Evolutionary conservation across 805 yeast genomes (phyloP), one percentile per base, ranked within the genome.

Genomic region (Yamadazyma kitorensis): DNA sequence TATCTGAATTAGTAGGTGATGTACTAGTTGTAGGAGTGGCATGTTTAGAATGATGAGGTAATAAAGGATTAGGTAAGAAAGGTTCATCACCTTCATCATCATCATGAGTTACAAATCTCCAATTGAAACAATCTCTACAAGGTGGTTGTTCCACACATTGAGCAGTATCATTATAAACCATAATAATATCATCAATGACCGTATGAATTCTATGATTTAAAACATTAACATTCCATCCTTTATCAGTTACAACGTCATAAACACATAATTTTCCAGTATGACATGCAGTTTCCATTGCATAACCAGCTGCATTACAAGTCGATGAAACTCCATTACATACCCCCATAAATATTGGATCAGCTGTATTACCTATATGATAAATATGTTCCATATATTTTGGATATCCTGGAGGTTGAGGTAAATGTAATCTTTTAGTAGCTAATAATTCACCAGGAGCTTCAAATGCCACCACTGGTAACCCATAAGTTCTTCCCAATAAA

Each of bases 361-460:
- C 98, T 2, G 93, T 93, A 55, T 93, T 91, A 3, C 98, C 98
- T 53, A 93, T 65, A 55, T 93, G 97, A 94, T 95, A 93, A 7
- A 93, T 75, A 44, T 86, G 82, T 49, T 89, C 97, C 60, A 77
- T 64, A 48, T 80, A 75, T 6, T 66, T 60, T 0, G 96, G 89
- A 10, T 86, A 55, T 1, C 96, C 96, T 1, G 98, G 98, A 2
- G 98, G 95, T 63, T 76, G 73, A 0, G 98, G 98, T 31, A 93
- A 69, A 60, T 89, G 97, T 29, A 93, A 67, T 46, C 98, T 72
- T 47, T 72, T 72, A 0, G 93, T 76, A 2, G 98, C 93, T 37
- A 93, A 62, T 52, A 76, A 60, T 47, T 93, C 98, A 3, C 96
- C 96, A 0, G 97, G 97, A 0, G 97, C 86, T 59, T 91, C 95